Base-by-base conservation (phyloP, 495 filamentous ascomycete genomes). In the Podospora comata region DNA sequence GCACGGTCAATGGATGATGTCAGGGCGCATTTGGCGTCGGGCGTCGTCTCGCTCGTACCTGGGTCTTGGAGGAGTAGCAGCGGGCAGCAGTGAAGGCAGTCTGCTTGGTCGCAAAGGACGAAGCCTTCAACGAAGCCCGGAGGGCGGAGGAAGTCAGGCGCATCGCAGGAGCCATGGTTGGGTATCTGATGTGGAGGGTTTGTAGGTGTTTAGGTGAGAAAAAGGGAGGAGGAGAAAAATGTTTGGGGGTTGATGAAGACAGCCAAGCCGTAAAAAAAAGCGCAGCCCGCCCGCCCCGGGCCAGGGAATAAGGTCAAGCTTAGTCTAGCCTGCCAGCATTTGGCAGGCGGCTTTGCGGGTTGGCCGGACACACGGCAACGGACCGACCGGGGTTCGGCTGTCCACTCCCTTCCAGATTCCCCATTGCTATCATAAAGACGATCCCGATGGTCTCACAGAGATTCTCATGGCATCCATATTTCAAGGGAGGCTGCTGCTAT, bases 31-130 rank as follows among this genome's bases (percentile, higher is more conserved):
- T 65, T 59, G 70, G 72, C 9, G 61, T 26, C 60, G 4, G 28
- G 68, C 62, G 9, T 13, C 15, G 39, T 48, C 9, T 13, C 9
- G 68, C 68, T 32, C 82, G 66, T 83, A 94, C 94, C 88, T 94
- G 90, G 67, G 90, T 84, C 85, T 97, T 97, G 72, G 92, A 87
- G 64, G 93, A 96, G 82, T 97, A 97, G 87, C 87, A 89, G 81
- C 94, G 88, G 77, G 89, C 80, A 76, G 93, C 91, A 83, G 89
- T 92, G 84, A 92, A 90, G 79, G 88, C 87, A 72, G 85, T 87
- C 79, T 88, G 85, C 80, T 87, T 87, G 74, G 81, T 79, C 85
- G 84, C 73, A 76, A 85, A 76, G 79, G 84, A 81, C 62, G 89
- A 85, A 73, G 87, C 82, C 74, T 84, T 81, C 72, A 91, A 74